Evolutionary conservation across 2,329 filamentous ascomycete species (phyloP).

Genomic region (Pseudocercospora vitis): DNA sequence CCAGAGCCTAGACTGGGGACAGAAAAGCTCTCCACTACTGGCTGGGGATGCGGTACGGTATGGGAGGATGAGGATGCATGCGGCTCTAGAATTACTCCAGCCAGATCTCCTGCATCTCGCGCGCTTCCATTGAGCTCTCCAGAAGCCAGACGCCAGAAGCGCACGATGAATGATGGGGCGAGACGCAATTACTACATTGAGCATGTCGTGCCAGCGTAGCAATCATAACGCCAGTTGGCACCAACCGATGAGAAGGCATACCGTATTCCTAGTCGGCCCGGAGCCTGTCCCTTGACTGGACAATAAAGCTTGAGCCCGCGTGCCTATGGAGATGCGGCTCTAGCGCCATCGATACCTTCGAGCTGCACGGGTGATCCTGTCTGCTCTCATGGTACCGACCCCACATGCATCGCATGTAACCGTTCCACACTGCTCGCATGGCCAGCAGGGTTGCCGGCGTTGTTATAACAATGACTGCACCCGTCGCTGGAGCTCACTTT

Average conservation of each 20-base stretch:
- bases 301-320: conserved; percentile 13
- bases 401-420: conserved; percentile 7
- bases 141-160: neutral
- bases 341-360: conserved; percentile 9
- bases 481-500: no score
- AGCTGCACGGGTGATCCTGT: conserved; percentile 7
- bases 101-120: conserved; percentile 3
- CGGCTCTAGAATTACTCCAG: neutral
- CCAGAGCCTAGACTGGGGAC: neutral
- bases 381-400: conserved; percentile 1
- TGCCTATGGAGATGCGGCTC: conserved; percentile 11
- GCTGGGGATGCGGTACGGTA: neutral
- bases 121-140: neutral
- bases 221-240: no score
- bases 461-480: conserved; percentile 7
- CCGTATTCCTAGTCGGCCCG: conserved; percentile 19
- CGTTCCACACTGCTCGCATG: conserved; percentile 12
- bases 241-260: neutral
- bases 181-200: neutral
- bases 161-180: neutral
- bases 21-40: neutral
- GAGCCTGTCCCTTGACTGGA: conserved; percentile 11
- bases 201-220: no score
- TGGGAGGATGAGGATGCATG: neutral
- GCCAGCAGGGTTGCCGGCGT: conserved; percentile 4